Percentiles rank a stretch among this genome's conserved stretches.
Conservation (phyloP, 2,329 filamentous ascomycete genomes). For the Thyridium curvatum region DNA sequence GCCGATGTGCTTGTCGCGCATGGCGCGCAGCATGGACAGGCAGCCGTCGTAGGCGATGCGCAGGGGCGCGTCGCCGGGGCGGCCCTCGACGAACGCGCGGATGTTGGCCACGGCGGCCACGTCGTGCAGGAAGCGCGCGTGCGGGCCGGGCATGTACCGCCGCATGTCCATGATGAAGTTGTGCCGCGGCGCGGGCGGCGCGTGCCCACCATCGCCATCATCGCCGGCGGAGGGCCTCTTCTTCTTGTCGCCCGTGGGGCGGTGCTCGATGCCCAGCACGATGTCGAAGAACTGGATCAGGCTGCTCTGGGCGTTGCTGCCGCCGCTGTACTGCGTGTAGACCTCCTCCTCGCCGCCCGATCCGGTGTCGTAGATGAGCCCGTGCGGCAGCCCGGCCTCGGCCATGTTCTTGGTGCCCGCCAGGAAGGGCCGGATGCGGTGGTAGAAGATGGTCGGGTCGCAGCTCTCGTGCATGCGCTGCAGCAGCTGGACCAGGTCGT, state of each 20-base stretch:
- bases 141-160: constrained; percentile 90
- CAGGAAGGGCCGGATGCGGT: constrained; percentile 91
- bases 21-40: constrained; percentile 59
- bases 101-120: constrained; percentile 79
- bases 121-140: constrained; percentile 82
- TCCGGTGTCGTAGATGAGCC: constrained; percentile 82
- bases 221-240: not conserved
- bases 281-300: constrained; percentile 97
- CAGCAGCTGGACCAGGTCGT: constrained; percentile 73
- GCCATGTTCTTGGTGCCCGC: constrained; percentile 97
- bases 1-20: constrained; percentile 92
- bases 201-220: not conserved
- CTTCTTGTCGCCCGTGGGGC: constrained; percentile 72
- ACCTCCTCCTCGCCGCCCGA: constrained; percentile 53
- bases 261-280: constrained; percentile 80
- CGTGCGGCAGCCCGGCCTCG: constrained; percentile 82
- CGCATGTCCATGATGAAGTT: constrained; percentile 98
- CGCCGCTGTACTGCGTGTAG: constrained; percentile 86
- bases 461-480: constrained; percentile 93
- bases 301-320: constrained; percentile 95
- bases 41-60: constrained; percentile 86
- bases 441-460: constrained; percentile 90
- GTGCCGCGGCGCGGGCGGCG: constrained; percentile 47
- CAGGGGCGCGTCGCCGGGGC: constrained; percentile 57
- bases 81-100: constrained; percentile 66